Base-by-base conservation (phyloP, 176 grass and related monocot genomes). In the Neostapfia colusana region DNA sequence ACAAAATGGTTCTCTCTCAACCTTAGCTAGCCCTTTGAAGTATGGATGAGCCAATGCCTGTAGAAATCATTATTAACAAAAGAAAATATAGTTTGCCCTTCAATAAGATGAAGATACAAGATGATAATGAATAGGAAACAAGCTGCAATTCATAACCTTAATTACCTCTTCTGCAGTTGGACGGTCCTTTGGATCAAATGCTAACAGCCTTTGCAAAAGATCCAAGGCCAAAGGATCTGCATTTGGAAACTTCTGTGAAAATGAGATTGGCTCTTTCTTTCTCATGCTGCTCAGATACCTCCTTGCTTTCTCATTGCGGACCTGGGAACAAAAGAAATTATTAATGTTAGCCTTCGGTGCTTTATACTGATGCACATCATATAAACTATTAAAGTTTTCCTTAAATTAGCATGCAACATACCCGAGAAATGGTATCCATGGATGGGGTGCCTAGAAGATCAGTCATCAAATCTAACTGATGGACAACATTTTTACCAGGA, bases 401-500 rank as follows among this genome's bases (percentile, higher is more conserved):
- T 63, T 13, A 42, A 65, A 27, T 75, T 59, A 70, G 65, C 6
- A 20, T 56, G 8, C 20, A 69, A 34, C 58, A 63, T 95, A 99
- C 95, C 95, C 87, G 89, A 82, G 95, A 99, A 85, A 99, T 95
- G 14, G 91, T 99, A 80, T 99, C 91, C 76, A 92, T 86, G 16
- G 89, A 95, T 78, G 95, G 95, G 0, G 89, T 99, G 63, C 95
- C 95, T 10, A 99, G 85, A 84, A 99, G 90, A 85, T 99, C 95
- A 64, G 95, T 99, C 85, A 99, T 99, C 80, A 99, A 82, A 73
- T 99, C 95, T 80, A 99, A 88, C 64, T 99, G 95, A 82, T 99
- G 95, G 49, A 99, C 95, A 82, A 99, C 95, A 90, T 99, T 99
- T 92, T 95, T 99, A 88, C 95, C 95, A 77, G 95, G 91, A 81